phyloP scores from a whole-genome alignment of 805 yeast species.

The Saturnispora galanensis region DNA sequence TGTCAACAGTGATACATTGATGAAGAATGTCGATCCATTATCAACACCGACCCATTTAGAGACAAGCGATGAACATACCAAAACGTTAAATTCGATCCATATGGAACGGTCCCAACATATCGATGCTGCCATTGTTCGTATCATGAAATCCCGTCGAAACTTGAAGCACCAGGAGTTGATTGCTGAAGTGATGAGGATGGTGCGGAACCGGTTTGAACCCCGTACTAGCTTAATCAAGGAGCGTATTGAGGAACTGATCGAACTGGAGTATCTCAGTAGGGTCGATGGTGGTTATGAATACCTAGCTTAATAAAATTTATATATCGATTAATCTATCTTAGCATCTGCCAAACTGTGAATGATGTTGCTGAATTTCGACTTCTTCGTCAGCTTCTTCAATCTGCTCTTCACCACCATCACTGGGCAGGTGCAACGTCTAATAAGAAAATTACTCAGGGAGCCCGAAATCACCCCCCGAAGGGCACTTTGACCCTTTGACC shows the following conservation, averaged over 20 bases:
- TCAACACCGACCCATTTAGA: slow-evolving; percentile 29
- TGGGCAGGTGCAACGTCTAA: slow-evolving; percentile 61
- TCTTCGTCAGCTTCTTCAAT: slow-evolving; percentile 56
- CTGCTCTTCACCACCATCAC: slow-evolving; percentile 74
- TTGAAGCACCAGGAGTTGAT: slow-evolving; percentile 56
- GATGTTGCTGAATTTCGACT: slow-evolving; percentile 43
- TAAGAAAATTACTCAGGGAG: slow-evolving; percentile 61
- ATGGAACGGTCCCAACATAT: slow-evolving; percentile 58
- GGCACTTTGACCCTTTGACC: slow-evolving; percentile 65
- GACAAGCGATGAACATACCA: slow-evolving; percentile 42
- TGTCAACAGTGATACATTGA: not conserved
- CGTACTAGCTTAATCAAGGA: slow-evolving; percentile 56
- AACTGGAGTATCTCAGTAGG: slow-evolving; percentile 72
- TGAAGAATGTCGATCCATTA: not conserved
- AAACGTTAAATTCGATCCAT: slow-evolving; percentile 46
- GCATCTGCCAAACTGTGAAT: slow-evolving; percentile 34
- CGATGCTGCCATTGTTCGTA: slow-evolving; percentile 80
- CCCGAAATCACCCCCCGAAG: slow-evolving; percentile 67
- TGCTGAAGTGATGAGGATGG: slow-evolving; percentile 37
- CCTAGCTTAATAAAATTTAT: slow-evolving; percentile 33
- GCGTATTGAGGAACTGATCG: slow-evolving; percentile 65
- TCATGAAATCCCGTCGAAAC: slow-evolving; percentile 68
- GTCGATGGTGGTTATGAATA: slow-evolving; percentile 59
- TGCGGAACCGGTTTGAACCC: slow-evolving; percentile 59
- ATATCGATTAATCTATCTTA: slow-evolving; percentile 25